A percentile compares a stretch with the other conserved stretches of the same genome.
Conservation (phyloP, 164 flowering plant species). For the Echeveria elegans region DNA sequence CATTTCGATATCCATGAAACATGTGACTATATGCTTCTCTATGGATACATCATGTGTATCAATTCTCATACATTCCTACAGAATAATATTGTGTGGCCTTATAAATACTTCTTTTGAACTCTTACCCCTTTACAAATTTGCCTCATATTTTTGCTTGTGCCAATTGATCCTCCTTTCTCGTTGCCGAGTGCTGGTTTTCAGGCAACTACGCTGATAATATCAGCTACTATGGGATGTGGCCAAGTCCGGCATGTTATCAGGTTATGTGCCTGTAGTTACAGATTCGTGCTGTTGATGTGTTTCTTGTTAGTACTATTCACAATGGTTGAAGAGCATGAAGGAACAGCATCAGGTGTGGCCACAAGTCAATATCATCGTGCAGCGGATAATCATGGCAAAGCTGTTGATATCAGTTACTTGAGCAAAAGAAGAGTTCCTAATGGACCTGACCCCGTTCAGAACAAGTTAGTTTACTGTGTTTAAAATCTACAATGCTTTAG, state of each 20-base stretch:
- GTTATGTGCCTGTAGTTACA: background rate
- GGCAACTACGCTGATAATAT: background rate
- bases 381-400: constrained; percentile 3
- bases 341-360: background rate
- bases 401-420: constrained; percentile 34
- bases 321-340: background rate
- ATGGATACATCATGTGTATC: background rate
- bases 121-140: too few relatives aligned
- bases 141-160: too few relatives aligned
- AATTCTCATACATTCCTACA: too few relatives aligned
- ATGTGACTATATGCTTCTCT: too few relatives aligned
- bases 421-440: constrained; percentile 73
- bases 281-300: background rate
- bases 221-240: background rate
- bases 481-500: too few relatives aligned
- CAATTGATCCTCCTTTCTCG: too few relatives aligned
- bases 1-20: constrained; percentile 47
- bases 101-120: too few relatives aligned
- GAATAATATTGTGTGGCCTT: too few relatives aligned
- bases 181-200: too few relatives aligned
- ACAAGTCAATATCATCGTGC: background rate
- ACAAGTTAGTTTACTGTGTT: constrained; percentile 47
- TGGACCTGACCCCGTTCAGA: constrained; percentile 84
- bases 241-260: too few relatives aligned
- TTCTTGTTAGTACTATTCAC: background rate